phyloP scores from a whole-genome alignment of 768 basidiomycete species.

The Pleurotus djamor region DNA sequence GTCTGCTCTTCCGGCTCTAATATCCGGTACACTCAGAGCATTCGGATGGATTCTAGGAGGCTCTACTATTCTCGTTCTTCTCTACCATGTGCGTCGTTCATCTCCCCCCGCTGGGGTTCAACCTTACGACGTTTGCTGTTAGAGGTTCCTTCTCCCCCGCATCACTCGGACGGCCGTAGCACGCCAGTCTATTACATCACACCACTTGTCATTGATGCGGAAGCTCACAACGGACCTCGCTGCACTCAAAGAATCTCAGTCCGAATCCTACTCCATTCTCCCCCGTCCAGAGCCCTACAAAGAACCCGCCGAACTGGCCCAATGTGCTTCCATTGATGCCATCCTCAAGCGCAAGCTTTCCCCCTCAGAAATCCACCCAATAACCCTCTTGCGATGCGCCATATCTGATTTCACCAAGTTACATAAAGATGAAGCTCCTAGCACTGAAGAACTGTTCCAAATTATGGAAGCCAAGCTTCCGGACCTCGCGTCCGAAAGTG shows the following conservation, averaged over 20 bases:
- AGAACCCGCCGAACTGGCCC: constrained; percentile 42
- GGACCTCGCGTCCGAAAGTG: constrained; percentile 55
- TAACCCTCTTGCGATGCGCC: constrained; percentile 64
- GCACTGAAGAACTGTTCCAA: constrained; percentile 59
- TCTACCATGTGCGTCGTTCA: constrained; percentile 61
- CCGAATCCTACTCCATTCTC: constrained; percentile 51
- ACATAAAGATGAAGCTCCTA: constrained; percentile 35
- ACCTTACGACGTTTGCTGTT: constrained; percentile 12
- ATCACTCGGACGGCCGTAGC: constrained; percentile 58
- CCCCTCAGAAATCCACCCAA: constrained; percentile 36
- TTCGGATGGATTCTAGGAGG: constrained; percentile 69
- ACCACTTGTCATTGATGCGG: constrained; percentile 56
- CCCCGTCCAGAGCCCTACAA: constrained; percentile 50
- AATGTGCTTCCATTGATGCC: constrained; percentile 45
- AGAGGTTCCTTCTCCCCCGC: constrained; percentile 73
- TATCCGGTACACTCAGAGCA: constrained; percentile 57
- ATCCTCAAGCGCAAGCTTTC: constrained; percentile 26
- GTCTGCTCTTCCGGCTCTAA: constrained; percentile 63
- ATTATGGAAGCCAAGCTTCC: constrained; percentile 55
- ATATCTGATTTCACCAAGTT: constrained; percentile 45
- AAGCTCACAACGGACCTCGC: constrained; percentile 55
- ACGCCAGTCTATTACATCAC: constrained; percentile 55
- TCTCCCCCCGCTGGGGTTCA: not conserved
- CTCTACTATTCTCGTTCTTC: constrained; percentile 51
- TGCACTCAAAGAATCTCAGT: constrained; percentile 54